Conservation (phyloP, 1,139 yeast species). For the Pichia terricola region DNA sequence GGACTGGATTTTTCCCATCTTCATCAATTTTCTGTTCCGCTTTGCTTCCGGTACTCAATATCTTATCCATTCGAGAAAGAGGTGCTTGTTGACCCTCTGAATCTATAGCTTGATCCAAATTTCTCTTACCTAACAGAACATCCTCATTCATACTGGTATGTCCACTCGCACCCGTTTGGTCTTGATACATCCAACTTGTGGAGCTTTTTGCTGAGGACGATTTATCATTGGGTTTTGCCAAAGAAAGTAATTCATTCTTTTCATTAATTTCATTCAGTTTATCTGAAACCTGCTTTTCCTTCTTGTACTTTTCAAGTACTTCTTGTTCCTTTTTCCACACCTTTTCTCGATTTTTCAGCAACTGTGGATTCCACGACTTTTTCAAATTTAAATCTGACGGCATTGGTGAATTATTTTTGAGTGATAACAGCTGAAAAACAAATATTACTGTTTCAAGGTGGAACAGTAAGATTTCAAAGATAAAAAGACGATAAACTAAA, state of each 20-base stretch:
- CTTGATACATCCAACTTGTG: slow-evolving; percentile 81
- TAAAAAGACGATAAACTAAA: no score
- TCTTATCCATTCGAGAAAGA: slow-evolving; percentile 10
- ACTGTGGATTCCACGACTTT: slow-evolving; percentile 94
- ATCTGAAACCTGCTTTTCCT: slow-evolving; percentile 52
- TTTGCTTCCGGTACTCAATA: slow-evolving; percentile 13
- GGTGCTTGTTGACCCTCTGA: no score
- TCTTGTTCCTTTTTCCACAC: slow-evolving; percentile 83
- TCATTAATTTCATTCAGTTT: slow-evolving; percentile 63
- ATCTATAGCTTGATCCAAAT: slow-evolving; percentile 10
- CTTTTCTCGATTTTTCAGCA: slow-evolving; percentile 73
- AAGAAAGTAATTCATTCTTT: slow-evolving; percentile 39
- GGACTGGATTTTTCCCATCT: not conserved
- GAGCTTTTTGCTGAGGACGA: no score
- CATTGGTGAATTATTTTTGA: slow-evolving; percentile 21
- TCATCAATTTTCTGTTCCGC: slow-evolving; percentile 1
- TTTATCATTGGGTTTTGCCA: slow-evolving; percentile 28
- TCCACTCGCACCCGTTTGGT: slow-evolving; percentile 31
- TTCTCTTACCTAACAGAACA: slow-evolving; percentile 40
- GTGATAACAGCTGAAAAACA: no score
- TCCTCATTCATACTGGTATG: slow-evolving; percentile 29
- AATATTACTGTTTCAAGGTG: no score
- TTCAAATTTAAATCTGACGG: slow-evolving; percentile 82
- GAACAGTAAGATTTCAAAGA: no score
- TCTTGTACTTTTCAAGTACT: slow-evolving; percentile 59